Base-by-base conservation (phyloP, 164 flowering plant species). In the Amborella trichopoda region DNA sequence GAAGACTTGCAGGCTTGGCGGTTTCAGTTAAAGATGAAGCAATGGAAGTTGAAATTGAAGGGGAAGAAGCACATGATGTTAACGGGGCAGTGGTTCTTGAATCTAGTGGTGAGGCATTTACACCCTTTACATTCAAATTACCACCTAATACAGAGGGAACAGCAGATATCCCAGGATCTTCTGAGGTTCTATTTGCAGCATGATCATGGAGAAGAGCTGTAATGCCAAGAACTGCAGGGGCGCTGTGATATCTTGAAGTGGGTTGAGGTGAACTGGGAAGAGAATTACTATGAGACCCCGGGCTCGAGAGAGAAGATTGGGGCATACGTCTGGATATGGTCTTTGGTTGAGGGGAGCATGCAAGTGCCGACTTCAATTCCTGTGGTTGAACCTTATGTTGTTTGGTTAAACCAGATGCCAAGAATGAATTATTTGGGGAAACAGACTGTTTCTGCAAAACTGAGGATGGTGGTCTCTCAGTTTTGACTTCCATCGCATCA, bases 221-320 rank as follows among this genome's bases (percentile, higher is more conserved):
- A 43, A 84, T 85, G 19, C 94, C 91, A 52, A 86, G 73, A 50
- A 64, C 60, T 2, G 91, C 79, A 23, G 81, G 80, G 61, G 83
- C 75, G 68, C 80, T 73, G 26, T 74, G 76, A 52, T 73, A 81
- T 65, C 83, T 72, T 49, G 83, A 68, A 28, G 67, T 40, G 17
- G 86, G 49, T 52, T 58, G 32, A 33, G 86, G 74, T 53, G 94
- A 81, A 6, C 67, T 77, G 67, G 73, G 84, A 55, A 66, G 48
- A 53, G 87, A 72, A 61, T 52, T 75, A 53, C 48, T 20, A 55
- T 56, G 43, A 23, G 75, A 74, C 49, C 40, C 68, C 51, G 86
- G 69, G 47, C 48, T 54, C 27, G 83, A 74, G 19, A 49, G 44
- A 19, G 87, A 65, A 58, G 60, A 39, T 40, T 51, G 71, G 52